Conservation (phyloP, 225 moss, liverwort and hornwort genomes). For the Rhytidiadelphus loreus region DNA sequence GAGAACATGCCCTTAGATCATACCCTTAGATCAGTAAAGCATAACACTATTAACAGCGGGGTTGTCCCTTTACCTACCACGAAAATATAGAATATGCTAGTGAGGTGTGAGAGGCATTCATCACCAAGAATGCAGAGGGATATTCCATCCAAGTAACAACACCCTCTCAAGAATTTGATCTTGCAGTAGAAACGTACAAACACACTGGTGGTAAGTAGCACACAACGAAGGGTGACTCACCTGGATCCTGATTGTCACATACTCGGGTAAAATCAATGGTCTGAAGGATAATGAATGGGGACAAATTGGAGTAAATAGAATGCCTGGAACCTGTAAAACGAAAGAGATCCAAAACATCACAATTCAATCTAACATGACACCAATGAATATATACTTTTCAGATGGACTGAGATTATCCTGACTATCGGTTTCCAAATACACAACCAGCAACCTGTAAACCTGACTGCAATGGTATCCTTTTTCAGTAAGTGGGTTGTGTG, state of each 20-base stretch:
- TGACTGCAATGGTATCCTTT: neutral
- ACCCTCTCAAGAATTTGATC: neutral
- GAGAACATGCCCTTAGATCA: neutral
- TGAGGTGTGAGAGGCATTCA: neutral
- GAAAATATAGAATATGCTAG: neutral
- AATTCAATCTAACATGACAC: neutral
- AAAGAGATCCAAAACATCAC: neutral
- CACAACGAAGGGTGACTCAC: slow-evolving; percentile 1
- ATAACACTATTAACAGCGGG: no score
- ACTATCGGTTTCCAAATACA: neutral
- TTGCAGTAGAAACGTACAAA: neutral
- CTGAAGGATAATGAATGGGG: slow-evolving; percentile 94
- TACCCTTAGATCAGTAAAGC: neutral
- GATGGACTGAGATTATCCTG: neutral
- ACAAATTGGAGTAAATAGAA: slow-evolving; percentile 94
- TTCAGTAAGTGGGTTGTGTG: neutral
- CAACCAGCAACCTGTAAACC: neutral
- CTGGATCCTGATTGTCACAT: slow-evolving; percentile 68
- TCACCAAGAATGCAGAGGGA: neutral
- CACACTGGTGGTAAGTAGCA: neutral
- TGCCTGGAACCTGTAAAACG: slow-evolving; percentile 65
- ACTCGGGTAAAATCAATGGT: slow-evolving; percentile 81
- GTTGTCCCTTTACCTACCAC: neutral
- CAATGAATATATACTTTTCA: neutral
- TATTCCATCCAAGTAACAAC: neutral